phyloP scores from a whole-genome alignment of 768 basidiomycete genomes.

The Royoungia palumana region DNA sequence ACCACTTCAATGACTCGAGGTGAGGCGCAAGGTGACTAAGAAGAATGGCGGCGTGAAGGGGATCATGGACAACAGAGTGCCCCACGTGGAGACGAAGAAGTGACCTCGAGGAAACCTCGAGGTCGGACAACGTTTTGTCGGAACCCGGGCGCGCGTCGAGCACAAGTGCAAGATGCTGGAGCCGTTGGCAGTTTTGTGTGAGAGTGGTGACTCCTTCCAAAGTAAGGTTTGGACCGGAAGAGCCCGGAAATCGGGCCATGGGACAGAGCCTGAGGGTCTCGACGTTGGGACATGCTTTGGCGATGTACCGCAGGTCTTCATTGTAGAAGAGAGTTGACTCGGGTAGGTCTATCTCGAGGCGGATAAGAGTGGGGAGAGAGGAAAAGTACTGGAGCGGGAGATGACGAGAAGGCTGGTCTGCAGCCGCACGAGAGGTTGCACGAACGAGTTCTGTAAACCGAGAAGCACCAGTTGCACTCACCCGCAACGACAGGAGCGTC shows the following conservation, averaged over 20 bases:
- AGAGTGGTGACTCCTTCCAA: constrained; percentile 62
- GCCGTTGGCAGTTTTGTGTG: constrained; percentile 51
- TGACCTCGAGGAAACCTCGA: constrained; percentile 56
- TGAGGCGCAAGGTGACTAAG: constrained; percentile 76
- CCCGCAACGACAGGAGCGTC: constrained; percentile 56
- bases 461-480: constrained; percentile 65
- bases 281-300: constrained; percentile 61
- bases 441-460: constrained; percentile 80
- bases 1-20: constrained; percentile 69
- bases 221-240: constrained; percentile 53
- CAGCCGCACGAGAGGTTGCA: constrained; percentile 58
- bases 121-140: constrained; percentile 44
- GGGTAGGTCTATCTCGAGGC: constrained; percentile 76
- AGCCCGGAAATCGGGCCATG: constrained; percentile 58
- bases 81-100: constrained; percentile 71
- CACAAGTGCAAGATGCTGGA: constrained; percentile 66
- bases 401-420: constrained; percentile 54
- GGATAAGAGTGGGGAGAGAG: constrained; percentile 49
- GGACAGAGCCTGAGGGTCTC: constrained; percentile 69
- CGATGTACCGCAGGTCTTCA: constrained; percentile 55
- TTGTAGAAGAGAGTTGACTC: constrained; percentile 67
- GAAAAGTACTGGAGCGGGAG: constrained; percentile 60
- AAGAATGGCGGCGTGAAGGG: constrained; percentile 66
- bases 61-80: constrained; percentile 68
- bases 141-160: constrained; percentile 53